Evolutionary conservation across 768 basidiomycete genomes (phyloP), one percentile per base, ranked within the genome.

Genomic region (Tulasnella sp.): DNA sequence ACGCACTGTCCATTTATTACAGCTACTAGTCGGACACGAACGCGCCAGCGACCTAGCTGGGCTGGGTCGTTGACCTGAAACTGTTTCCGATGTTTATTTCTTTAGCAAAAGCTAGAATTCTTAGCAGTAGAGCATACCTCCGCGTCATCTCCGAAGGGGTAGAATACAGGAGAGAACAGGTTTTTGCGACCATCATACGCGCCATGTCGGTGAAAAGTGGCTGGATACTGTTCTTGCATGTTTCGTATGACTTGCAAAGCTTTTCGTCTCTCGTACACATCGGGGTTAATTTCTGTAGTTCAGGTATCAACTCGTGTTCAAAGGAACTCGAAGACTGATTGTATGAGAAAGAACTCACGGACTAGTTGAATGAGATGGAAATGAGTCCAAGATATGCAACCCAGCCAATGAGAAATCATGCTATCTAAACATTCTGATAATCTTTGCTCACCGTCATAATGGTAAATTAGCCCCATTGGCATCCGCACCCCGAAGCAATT

Each of bases 261-360:
- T n/a, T 83, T 72, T 91, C 92, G 5, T 90, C 79, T 16, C 86
- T 81, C 1, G 85, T 84, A 0, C n/a, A n/a, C n/a, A n/a, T n/a
- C n/a, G n/a, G n/a, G 92, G 90, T 1, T 90, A 81, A 0, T 82
- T 83, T 79, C 88, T 90, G 75, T 91, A 9, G 3, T 14, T 36
- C 16, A 5, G 64, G 32, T 14, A 66, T 32, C 12, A 32, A 5
- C 9, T 37, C 35, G 14, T 66, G 40, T n/a, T n/a, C n/a, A 37
- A n/a, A 19, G 29, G 29, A 41, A 67, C 67, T 22, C 39, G 41
- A 35, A 19, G 67, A 67, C 67, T 67, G 7, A 8, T 26, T 19
- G 19, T 4, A 34, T 5, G 32, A 19, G 37, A 67, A 14, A 67
- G 9, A 41, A 22, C 3, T 26, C 42, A n/a, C 7, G 12, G 2